Base-by-base conservation (phyloP, 225 moss, liverwort and hornwort species). In the Polytrichum formosum region DNA sequence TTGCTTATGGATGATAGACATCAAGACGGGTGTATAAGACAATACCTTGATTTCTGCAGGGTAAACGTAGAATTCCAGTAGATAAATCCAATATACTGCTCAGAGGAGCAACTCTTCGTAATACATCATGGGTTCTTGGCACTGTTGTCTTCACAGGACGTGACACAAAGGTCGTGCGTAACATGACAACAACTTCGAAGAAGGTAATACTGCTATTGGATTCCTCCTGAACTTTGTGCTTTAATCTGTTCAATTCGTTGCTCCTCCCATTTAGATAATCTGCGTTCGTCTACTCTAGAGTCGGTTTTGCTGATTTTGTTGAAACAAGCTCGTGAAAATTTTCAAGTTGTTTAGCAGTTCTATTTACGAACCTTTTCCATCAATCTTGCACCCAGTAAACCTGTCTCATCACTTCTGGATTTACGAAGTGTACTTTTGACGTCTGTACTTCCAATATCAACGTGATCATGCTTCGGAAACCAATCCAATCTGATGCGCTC, bases 91-190 rank as follows among this genome's bases (percentile, higher is more conserved):
- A 98, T 31, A 71, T 98, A 63, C 72, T 98, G 5, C 74, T 98
- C 23, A 80, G 97, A 60, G 97, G 97, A 30, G 85, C 92, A 35
- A 94, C 94, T 68, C 77, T 98, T 37, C 88, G 97, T 5, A 92
- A 94, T 25, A 94, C 84, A 0, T 91, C 92, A 6, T 98, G 94
- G 94, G 80, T 98, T 69, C 87, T 98, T 67, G 97, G 97, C 1
- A 91, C 74, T 5, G 92, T 94, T 67, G 85, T 94, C 28, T 92
- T 90, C 56, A 94, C 97, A 0, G 97, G 97, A 58, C 77, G 77
- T 68, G 94, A 98, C 26, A 98, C 97, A 1, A 98, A 94, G 71
- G 90, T 94, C 19, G 83, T 98, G 74, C 82, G 75, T 22, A 98
- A 98, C n/a, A 92, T 87, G 46, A 16, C 46, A 13, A 16, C 46